Evolutionary conservation across 2,329 filamentous ascomycete species (phyloP), one percentile per base, ranked within the genome.

Genomic region (Colletotrichum tamarilloi): DNA sequence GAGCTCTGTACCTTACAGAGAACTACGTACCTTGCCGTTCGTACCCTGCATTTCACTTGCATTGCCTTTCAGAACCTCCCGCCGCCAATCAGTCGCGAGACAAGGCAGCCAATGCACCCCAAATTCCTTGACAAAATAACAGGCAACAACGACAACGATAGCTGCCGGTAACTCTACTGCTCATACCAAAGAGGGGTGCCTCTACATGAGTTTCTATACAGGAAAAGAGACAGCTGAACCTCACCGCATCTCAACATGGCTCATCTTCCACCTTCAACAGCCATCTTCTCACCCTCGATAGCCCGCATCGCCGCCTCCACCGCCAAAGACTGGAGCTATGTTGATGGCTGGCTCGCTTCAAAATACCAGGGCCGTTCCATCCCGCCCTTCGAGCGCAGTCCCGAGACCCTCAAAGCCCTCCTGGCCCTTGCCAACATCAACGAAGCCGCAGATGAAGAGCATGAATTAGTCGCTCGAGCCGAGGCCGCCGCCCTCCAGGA

Each of bases 321-420:
- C 75, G 94, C 95, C 59, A 95, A 96, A 80, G 95, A 98, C 83
- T 98, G 96, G 96, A 92, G 92, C 68, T 95, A 94, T 76, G 89
- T 98, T 77, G 95, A 97, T 82, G 86, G 87, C 77, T 98, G 96
- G 95, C 90, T 98, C 12, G 86, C 88, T 58, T 88, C 89, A 72
- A 93, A 93, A 79, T 94, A 93, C 77, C 87, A 88, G 57, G 88
- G 90, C 35, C 89, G 89, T 58, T 81, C 88, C 0, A 84, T 92
- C 0, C 95, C 95, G 0, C 80, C 87, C 0, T 98, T 98, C 81
- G 96, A 98, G 84, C 92, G 95, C 78, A 98, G 97, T 79, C 88
- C 92, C 35, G 93, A 96, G 58, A 98, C 95, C 0, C 87, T 98
- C 62, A 92, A 91, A 75, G 91, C 89, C 1, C 87, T 98, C 4